phyloP scores from a whole-genome alignment of 2,329 filamentous ascomycete genomes.

The Dryadomyces quercivorus region DNA sequence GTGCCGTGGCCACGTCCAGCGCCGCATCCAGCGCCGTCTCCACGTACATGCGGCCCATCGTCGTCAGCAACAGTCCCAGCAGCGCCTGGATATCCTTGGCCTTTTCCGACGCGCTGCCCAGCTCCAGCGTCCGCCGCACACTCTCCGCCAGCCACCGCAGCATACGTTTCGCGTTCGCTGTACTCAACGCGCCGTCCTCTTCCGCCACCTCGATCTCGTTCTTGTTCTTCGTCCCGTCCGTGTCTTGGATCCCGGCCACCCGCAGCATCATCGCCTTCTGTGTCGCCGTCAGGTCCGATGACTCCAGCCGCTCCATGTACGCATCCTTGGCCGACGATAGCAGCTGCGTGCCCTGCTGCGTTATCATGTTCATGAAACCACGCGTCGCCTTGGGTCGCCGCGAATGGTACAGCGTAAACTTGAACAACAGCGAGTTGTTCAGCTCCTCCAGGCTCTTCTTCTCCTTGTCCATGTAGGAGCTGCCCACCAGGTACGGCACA shows the following conservation, averaged over 20 bases:
- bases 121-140: slow-evolving; percentile 78
- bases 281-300: slow-evolving; percentile 73
- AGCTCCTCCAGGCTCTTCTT: slow-evolving; percentile 62
- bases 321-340: slow-evolving; percentile 80
- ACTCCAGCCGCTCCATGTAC: slow-evolving; percentile 80
- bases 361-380: slow-evolving; percentile 84
- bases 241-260: slow-evolving; percentile 72
- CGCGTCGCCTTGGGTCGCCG: slow-evolving; percentile 77
- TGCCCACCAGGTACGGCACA: slow-evolving; percentile 55
- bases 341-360: slow-evolving; percentile 80
- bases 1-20: slow-evolving; percentile 58
- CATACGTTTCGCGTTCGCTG: slow-evolving; percentile 93
- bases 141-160: slow-evolving; percentile 94
- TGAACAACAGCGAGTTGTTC: slow-evolving; percentile 87
- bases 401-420: slow-evolving; percentile 91
- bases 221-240: slow-evolving; percentile 62
- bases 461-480: slow-evolving; percentile 59
- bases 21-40: slow-evolving; percentile 58
- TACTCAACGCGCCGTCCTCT: slow-evolving; percentile 71
- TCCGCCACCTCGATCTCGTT: slow-evolving; percentile 86
- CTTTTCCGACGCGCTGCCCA: slow-evolving; percentile 78
- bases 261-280: slow-evolving; percentile 85
- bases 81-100: slow-evolving; percentile 87
- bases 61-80: slow-evolving; percentile 68
- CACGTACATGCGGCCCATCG: slow-evolving; percentile 75